Evolutionary conservation across 108 stramenopile species (phyloP).

Genomic region (Nannochloropsis granulata): DNA sequence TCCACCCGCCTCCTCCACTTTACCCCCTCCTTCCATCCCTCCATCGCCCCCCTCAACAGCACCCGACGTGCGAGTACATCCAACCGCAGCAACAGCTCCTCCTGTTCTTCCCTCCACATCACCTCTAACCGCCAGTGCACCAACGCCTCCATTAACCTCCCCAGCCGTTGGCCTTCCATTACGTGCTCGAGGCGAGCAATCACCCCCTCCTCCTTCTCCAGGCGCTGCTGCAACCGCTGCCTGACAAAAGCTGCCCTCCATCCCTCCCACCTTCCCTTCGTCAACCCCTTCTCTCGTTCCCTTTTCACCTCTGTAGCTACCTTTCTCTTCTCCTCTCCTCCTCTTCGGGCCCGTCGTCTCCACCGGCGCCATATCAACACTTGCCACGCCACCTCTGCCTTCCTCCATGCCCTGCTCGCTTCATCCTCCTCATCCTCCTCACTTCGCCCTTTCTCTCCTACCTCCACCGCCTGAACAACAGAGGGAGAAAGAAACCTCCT

Average conservation of each 20-base stretch:
- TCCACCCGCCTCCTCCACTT: neutral
- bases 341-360: neutral
- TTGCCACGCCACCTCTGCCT: neutral
- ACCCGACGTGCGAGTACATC: neutral
- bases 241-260: neutral
- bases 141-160: neutral
- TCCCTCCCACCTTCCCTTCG: neutral
- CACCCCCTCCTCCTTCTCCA: neutral
- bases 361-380: neutral
- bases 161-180: neutral
- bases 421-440: too few species aligned
- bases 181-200: neutral
- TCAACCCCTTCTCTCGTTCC: neutral
- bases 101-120: neutral
- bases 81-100: neutral
- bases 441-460: too few species aligned
- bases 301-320: neutral
- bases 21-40: neutral
- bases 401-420: neutral
- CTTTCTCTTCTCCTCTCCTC: neutral
- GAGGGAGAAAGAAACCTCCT: too few species aligned
- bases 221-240: neutral
- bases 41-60: neutral
- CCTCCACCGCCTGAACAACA: too few species aligned
- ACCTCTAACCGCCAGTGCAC: neutral